Conservation (phyloP, 176 grass and related monocot genomes). For the Coix lacrymajobi region DNA sequence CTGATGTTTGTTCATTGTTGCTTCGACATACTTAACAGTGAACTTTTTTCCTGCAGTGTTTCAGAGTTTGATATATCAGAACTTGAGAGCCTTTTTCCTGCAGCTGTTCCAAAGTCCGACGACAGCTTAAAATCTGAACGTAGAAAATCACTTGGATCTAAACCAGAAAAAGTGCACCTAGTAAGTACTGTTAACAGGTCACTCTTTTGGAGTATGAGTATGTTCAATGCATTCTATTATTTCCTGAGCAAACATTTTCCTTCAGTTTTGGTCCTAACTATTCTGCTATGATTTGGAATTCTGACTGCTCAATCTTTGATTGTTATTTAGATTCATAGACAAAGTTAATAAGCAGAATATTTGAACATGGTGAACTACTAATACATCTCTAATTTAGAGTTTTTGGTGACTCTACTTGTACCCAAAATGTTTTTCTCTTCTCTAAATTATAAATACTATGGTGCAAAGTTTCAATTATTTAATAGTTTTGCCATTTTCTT, state of each 20-base stretch:
- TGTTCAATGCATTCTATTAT: neutral
- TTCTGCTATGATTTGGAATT: neutral
- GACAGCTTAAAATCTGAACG: constrained; percentile 69
- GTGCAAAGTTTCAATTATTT: constrained; percentile 7
- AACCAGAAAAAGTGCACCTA: constrained; percentile 94
- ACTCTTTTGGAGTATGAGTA: neutral
- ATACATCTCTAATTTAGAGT: neutral
- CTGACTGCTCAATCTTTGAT: neutral
- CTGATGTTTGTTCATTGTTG: neutral
- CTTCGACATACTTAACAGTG: constrained; percentile 19
- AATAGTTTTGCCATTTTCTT: neutral
- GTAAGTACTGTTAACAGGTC: constrained; percentile 40
- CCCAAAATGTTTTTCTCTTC: neutral
- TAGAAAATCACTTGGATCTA: constrained; percentile 91
- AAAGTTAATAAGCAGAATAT: neutral
- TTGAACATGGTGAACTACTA: neutral
- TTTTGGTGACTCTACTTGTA: neutral
- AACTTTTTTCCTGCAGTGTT: constrained; percentile 54
- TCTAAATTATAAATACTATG: neutral
- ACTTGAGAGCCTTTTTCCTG: constrained; percentile 83
- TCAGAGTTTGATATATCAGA: constrained; percentile 93
- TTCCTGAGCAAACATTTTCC: neutral
- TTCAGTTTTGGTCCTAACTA: neutral
- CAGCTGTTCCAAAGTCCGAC: constrained; percentile 66
- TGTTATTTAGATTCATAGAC: neutral